Conservation (phyloP, 2,329 filamentous ascomycete genomes). For the Beauveria caledonica region DNA sequence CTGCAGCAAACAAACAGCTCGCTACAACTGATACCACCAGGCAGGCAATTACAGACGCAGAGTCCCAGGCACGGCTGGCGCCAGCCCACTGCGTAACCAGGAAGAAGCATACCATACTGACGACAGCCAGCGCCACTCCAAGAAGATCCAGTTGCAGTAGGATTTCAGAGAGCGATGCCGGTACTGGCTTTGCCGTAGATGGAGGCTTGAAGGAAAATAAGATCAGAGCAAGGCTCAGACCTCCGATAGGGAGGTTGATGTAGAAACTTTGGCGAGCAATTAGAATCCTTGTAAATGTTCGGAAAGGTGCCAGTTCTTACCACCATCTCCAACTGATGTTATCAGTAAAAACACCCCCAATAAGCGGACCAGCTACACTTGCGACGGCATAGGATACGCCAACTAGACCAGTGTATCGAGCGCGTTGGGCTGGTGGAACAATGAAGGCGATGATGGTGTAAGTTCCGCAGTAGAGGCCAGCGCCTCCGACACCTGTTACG, state of each 20-base stretch:
- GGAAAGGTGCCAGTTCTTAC: background rate
- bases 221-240: slow-evolving; percentile 14
- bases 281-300: background rate
- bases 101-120: slow-evolving; percentile 28
- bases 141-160: slow-evolving; percentile 22
- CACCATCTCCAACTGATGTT: slow-evolving; percentile 3
- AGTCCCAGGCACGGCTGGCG: slow-evolving; percentile 28
- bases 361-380: slow-evolving; percentile 17
- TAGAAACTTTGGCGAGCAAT: slow-evolving; percentile 14
- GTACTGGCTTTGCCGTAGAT: slow-evolving; percentile 22
- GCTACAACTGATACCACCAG: slow-evolving; percentile 22
- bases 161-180: slow-evolving; percentile 26
- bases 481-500: slow-evolving; percentile 32
- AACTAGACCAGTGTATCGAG: slow-evolving; percentile 17
- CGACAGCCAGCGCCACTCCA: slow-evolving; percentile 29
- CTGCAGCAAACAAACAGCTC: slow-evolving; percentile 20
- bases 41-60: slow-evolving; percentile 25
- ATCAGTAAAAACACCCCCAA: slow-evolving; percentile 19
- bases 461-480: slow-evolving; percentile 34
- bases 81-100: slow-evolving; percentile 35
- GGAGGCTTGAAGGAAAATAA: slow-evolving; percentile 27
- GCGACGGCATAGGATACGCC: slow-evolving; percentile 16
- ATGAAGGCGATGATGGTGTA: slow-evolving; percentile 34
- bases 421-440: slow-evolving; percentile 15
- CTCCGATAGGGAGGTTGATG: slow-evolving; percentile 20